A percentile compares a stretch with the other conserved stretches of the same genome.
Evolutionary conservation across 169 alveolate genomes (phyloP).

Genomic region (Eimeria necatrix): DNA sequence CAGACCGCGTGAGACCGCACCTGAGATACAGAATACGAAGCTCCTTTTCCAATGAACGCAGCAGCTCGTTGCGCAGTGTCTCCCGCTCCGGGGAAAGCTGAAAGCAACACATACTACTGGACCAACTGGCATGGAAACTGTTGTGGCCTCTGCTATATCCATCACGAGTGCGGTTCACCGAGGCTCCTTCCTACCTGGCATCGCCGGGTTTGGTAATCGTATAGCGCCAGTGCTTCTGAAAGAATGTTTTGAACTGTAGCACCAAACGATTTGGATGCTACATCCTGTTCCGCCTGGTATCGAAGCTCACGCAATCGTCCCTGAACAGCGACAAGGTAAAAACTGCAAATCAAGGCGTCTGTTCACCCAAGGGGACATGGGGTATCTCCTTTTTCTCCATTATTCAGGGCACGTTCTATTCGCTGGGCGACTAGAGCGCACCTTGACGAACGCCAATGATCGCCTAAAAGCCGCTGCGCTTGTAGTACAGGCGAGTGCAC

Average conservation of each 20-base stretch:
- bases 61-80: conserved; percentile 60
- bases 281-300: not conserved
- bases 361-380: not conserved
- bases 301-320: not conserved
- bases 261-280: not conserved
- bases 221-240: conserved; percentile 29
- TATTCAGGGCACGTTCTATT: not conserved
- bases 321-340: conserved; percentile 14
- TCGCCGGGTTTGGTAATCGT: conserved; percentile 68
- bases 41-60: conserved; percentile 17
- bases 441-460: conserved; percentile 5
- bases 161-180: not conserved
- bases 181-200: conserved; percentile 27
- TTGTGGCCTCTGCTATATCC: not conserved
- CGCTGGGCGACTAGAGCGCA: not conserved
- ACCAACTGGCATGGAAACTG: not conserved
- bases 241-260: not conserved
- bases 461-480: conserved; percentile 53
- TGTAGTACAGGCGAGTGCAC: not conserved
- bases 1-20: not conserved
- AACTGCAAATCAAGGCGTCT: not conserved
- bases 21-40: conserved; percentile 14
- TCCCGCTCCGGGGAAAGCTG: conserved; percentile 64
- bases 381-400: too few relatives aligned
- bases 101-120: not conserved